These are phyloP conservation scores for Pyrenophora teres DNA, from an alignment of 2,329 filamentous ascomycete genomes.

Conservation along the genomic window DNA sequence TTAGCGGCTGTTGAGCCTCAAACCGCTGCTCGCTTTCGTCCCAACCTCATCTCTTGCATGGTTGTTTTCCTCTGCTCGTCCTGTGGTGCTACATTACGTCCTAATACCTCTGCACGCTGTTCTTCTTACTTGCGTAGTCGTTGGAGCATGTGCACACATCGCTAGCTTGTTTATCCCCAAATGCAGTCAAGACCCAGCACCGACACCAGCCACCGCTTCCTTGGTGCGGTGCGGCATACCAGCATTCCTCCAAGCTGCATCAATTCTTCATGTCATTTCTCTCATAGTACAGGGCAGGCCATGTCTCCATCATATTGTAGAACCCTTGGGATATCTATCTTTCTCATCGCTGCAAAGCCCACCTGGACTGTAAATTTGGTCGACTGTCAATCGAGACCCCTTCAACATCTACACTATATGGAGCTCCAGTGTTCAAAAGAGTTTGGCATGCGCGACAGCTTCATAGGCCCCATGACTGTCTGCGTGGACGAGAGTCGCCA, in stretches of 20 bases:
- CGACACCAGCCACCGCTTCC: not conserved
- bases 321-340: not conserved
- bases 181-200: not conserved
- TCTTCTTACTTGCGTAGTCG: not conserved
- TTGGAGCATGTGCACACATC: too few species aligned
- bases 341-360: not conserved
- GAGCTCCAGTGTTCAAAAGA: too few species aligned
- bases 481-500: too few species aligned
- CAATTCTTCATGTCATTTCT: too few species aligned
- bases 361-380: not conserved
- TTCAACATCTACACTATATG: not conserved
- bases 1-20: slow-evolving; percentile 24
- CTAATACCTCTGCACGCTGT: not conserved
- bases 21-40: slow-evolving; percentile 23
- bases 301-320: not conserved
- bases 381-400: too few species aligned
- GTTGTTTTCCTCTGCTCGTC: not conserved
- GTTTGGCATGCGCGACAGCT: too few species aligned
- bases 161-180: too few species aligned
- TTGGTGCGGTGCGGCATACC: too few species aligned
- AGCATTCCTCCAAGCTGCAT: too few species aligned
- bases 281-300: too few species aligned
- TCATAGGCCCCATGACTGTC: too few species aligned
- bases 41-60: slow-evolving; percentile 25
- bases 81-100: not conserved